A percentile compares a stretch with the other conserved stretches of the same genome.
These are phyloP conservation scores for Cutaneotrichosporon cavernicola DNA, from an alignment of 1,284 basidiomycete genomes.

Conservation along the genomic window DNA sequence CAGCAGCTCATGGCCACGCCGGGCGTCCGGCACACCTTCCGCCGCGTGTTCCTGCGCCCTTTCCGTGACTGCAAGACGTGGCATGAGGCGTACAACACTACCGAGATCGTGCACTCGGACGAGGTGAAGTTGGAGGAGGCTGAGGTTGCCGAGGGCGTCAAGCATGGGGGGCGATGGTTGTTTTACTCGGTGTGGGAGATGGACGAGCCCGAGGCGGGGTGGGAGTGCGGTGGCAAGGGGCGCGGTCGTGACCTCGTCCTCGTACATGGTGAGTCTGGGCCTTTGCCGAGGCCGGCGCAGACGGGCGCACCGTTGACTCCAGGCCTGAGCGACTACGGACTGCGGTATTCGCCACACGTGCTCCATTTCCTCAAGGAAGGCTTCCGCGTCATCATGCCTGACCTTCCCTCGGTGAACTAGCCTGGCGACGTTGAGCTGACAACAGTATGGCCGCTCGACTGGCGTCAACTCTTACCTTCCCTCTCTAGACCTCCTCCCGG, in stretches of 20 bases:
- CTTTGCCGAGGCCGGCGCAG: background rate
- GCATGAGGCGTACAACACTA: constrained; percentile 43
- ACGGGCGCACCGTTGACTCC: constrained; percentile 11
- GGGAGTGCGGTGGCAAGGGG: constrained; percentile 46
- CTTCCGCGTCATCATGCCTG: constrained; percentile 57
- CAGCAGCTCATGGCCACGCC: constrained; percentile 39
- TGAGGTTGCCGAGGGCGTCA: constrained; percentile 39
- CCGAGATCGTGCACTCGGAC: constrained; percentile 47
- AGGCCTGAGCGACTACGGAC: constrained; percentile 54
- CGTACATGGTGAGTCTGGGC: constrained; percentile 46
- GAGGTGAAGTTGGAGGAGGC: constrained; percentile 43
- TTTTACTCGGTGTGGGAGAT: constrained; percentile 52
- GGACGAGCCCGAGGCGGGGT: constrained; percentile 40
- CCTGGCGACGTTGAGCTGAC: constrained; percentile 13
- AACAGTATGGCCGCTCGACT: constrained; percentile 52
- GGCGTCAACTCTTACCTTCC: constrained; percentile 56
- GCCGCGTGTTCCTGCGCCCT: constrained; percentile 48
- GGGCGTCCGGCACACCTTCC: constrained; percentile 36
- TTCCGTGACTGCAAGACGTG: constrained; percentile 29
- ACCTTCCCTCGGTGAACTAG: constrained; percentile 54
- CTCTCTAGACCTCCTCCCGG: constrained; percentile 51
- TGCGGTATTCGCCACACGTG: constrained; percentile 54
- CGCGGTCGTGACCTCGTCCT: constrained; percentile 48
- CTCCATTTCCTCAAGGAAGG: constrained; percentile 54
- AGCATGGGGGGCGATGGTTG: constrained; percentile 49